Percentiles rank a stretch among this genome's conserved stretches.
These are phyloP conservation scores for Plasmodium chabaudi DNA, from an alignment of 169 alveolate genomes.

Conservation along the genomic window DNA sequence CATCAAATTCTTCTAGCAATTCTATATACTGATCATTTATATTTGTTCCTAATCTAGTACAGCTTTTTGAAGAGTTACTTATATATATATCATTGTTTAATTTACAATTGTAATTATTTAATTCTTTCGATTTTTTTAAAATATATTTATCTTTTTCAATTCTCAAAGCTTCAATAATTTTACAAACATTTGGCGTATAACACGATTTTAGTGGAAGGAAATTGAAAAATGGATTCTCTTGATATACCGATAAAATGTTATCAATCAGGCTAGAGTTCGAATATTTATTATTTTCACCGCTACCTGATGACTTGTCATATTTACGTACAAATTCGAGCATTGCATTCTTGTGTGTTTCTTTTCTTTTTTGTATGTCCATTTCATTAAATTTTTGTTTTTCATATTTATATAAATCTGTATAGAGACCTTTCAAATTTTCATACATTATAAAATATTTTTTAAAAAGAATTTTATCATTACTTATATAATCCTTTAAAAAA, in stretches of 20 bases:
- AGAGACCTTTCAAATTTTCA: constrained; percentile 46
- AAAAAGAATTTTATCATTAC: constrained; percentile 60
- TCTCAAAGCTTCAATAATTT: constrained; percentile 52
- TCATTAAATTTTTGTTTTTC: constrained; percentile 56
- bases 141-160: constrained; percentile 64
- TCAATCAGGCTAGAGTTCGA: neutral
- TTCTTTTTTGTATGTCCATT: constrained; percentile 22
- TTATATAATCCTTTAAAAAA: constrained; percentile 41
- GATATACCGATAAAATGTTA: neutral
- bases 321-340: constrained; percentile 6
- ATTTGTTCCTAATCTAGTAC: constrained; percentile 44
- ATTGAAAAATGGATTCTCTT: constrained; percentile 10
- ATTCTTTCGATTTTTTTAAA: constrained; percentile 63
- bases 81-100: constrained; percentile 75
- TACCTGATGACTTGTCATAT: neutral
- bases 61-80: constrained; percentile 58
- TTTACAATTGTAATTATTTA: constrained; percentile 65
- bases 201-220: constrained; percentile 53
- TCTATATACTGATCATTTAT: constrained; percentile 55
- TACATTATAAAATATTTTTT: constrained; percentile 36
- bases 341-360: constrained; percentile 13
- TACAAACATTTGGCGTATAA: constrained; percentile 45
- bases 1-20: constrained; percentile 74
- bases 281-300: neutral
- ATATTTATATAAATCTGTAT: constrained; percentile 56